phyloP scores from a whole-genome alignment of 106 monocot genomes.

The Dioscorea zingiberensis region DNA sequence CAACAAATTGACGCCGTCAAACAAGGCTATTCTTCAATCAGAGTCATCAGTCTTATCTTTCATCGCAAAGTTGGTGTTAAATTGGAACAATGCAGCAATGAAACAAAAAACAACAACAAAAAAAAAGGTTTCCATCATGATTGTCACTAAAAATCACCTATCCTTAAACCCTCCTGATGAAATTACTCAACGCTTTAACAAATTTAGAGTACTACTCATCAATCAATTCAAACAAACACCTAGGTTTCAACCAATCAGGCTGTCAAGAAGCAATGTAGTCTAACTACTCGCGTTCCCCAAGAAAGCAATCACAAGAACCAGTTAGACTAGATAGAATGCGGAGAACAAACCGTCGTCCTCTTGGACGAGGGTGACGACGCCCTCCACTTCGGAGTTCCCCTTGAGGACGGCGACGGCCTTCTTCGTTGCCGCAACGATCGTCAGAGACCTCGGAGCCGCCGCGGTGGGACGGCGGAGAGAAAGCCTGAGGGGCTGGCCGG shows the following conservation, averaged over 20 bases:
- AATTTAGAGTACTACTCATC: too few relatives aligned
- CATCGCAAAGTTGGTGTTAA: too few relatives aligned
- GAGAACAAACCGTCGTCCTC: conserved; percentile 53
- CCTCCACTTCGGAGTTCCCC: conserved; percentile 64
- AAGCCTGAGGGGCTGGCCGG: conserved; percentile 12
- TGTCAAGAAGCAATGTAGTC: background rate
- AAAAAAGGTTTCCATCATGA: too few relatives aligned
- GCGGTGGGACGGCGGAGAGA: background rate
- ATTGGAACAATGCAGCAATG: too few relatives aligned
- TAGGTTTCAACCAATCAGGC: background rate
- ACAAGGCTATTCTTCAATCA: too few relatives aligned
- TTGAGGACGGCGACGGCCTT: conserved; percentile 86
- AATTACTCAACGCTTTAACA: background rate
- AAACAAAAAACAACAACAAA: too few relatives aligned
- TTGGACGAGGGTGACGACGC: conserved; percentile 68
- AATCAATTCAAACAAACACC: background rate
- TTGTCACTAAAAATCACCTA: too few relatives aligned
- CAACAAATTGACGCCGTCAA: too few relatives aligned
- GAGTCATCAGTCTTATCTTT: too few relatives aligned
- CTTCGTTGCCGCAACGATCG: conserved; percentile 43
- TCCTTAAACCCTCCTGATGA: background rate
- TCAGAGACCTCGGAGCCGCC: conserved; percentile 7
- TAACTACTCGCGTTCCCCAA: too few relatives aligned
- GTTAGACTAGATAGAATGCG: background rate
- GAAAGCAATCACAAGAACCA: background rate